Evolutionary conservation across 768 basidiomycete species (phyloP), one percentile per base, ranked within the genome.

Genomic region (Kwoniella bestiolae): DNA sequence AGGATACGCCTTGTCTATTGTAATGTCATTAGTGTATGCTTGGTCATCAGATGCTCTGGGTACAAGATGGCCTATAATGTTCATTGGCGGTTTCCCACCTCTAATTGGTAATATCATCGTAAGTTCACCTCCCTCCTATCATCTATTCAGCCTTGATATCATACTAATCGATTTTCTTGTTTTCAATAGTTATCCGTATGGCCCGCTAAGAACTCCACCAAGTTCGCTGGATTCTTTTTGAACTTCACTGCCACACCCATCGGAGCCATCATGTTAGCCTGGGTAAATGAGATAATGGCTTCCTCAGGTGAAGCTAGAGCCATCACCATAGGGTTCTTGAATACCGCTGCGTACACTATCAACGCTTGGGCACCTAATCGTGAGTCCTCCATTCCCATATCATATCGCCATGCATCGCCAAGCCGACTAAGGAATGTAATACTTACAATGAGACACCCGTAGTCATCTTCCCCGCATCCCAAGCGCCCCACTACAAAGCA

Each of bases 391-490:
- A n/a, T n/a, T n/a, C n/a, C n/a, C n/a, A n/a, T n/a, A n/a, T n/a
- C n/a, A n/a, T n/a, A n/a, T n/a, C n/a, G n/a, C n/a, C n/a, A n/a
- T n/a, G n/a, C n/a, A n/a, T n/a, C n/a, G n/a, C n/a, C n/a, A n/a
- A n/a, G n/a, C n/a, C n/a, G n/a, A n/a, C n/a, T n/a, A n/a, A n/a
- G n/a, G n/a, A n/a, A n/a, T n/a, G n/a, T n/a, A n/a, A 34, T 34
- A 12, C 23, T 60, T 26, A 58, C 34, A 11, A 35, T 16, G 12
- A 38, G 3, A 29, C 25, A 44, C 16, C 18, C 45, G 66, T 62
- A 58, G 61, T 76, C 28, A 68, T 77, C 38, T 77, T 74, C 60
- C 73, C 76, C 3, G 73, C 76, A 21, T 57, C 58, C 6, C 31
- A 72, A 46, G 76, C 76, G 3, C 76, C 76, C 23, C 51, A 69